Evolutionary conservation across 805 yeast species (phyloP).

Genomic region (Lachancea sp.): DNA sequence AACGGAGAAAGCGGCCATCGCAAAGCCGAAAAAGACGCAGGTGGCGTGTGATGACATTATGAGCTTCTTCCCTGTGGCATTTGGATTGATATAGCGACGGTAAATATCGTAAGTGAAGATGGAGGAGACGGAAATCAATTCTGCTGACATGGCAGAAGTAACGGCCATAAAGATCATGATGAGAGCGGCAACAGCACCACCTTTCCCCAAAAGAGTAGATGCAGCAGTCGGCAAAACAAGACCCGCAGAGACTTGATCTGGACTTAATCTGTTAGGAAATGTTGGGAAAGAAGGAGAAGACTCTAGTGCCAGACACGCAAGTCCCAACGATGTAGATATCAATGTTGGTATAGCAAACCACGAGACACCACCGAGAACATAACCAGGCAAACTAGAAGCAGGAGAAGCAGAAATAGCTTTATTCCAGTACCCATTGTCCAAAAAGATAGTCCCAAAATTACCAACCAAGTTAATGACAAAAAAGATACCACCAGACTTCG

Average conservation of each 20-base stretch:
- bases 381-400: slow-evolving; percentile 79
- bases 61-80: slow-evolving; percentile 67
- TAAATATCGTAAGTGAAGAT: slow-evolving; percentile 81
- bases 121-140: slow-evolving; percentile 81
- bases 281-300: slow-evolving; percentile 68
- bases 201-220: slow-evolving; percentile 73
- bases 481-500: slow-evolving; percentile 82
- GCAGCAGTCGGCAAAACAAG: slow-evolving; percentile 65
- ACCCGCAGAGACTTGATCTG: slow-evolving; percentile 75
- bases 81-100: slow-evolving; percentile 72
- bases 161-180: slow-evolving; percentile 85
- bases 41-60: slow-evolving; percentile 62
- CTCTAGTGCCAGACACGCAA: slow-evolving; percentile 75
- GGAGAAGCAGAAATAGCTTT: slow-evolving; percentile 85
- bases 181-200: slow-evolving; percentile 82
- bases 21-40: slow-evolving; percentile 52
- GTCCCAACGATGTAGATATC: slow-evolving; percentile 77
- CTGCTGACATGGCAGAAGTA: slow-evolving; percentile 89
- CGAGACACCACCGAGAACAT: slow-evolving; percentile 78
- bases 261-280: slow-evolving; percentile 58
- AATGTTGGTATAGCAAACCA: slow-evolving; percentile 91
- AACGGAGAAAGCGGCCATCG: slow-evolving; percentile 77
- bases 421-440: slow-evolving; percentile 85
- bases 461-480: slow-evolving; percentile 84
- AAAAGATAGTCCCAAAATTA: slow-evolving; percentile 81